A percentile compares a stretch with the other conserved stretches of the same genome.
Conservation (phyloP, 2,329 filamentous ascomycete genomes). For the Elsinoe ampelina region DNA sequence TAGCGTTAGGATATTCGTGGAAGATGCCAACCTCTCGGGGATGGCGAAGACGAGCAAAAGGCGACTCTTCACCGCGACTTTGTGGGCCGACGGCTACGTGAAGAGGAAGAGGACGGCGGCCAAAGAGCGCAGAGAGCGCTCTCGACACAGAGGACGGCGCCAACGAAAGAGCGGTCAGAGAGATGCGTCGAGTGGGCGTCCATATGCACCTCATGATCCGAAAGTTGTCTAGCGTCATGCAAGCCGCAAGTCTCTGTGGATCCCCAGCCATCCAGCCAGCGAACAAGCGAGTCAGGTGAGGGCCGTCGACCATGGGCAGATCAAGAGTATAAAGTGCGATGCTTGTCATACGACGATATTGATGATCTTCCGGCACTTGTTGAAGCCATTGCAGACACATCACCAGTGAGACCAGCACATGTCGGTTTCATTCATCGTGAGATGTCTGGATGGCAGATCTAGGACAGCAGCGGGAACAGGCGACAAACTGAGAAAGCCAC, state of each 20-base stretch:
- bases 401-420: background rate
- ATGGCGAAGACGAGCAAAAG: slow-evolving; percentile 3
- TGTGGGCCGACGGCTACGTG: slow-evolving; percentile 6
- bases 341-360: no score
- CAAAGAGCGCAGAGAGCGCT: background rate
- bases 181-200: background rate
- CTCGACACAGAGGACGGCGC: background rate
- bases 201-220: slow-evolving; percentile 5
- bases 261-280: slow-evolving; percentile 7
- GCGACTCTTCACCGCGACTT: slow-evolving; percentile 14
- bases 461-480: slow-evolving; percentile 7
- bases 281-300: background rate
- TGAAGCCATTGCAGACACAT: background rate
- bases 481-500: background rate
- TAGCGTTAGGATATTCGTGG: slow-evolving; percentile 6
- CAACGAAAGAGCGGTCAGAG: slow-evolving; percentile 12
- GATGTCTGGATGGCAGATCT: slow-evolving; percentile 1
- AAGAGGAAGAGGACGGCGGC: slow-evolving; percentile 1
- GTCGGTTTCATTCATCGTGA: background rate
- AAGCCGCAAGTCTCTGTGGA: slow-evolving; percentile 6
- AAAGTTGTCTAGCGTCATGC: slow-evolving; percentile 6
- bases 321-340: background rate
- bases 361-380: no score
- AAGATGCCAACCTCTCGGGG: slow-evolving; percentile 5
- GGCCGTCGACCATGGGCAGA: background rate